Evolutionary conservation across 202 grass and related monocot genomes (phyloP).

Genomic region (Carex arenaria): DNA sequence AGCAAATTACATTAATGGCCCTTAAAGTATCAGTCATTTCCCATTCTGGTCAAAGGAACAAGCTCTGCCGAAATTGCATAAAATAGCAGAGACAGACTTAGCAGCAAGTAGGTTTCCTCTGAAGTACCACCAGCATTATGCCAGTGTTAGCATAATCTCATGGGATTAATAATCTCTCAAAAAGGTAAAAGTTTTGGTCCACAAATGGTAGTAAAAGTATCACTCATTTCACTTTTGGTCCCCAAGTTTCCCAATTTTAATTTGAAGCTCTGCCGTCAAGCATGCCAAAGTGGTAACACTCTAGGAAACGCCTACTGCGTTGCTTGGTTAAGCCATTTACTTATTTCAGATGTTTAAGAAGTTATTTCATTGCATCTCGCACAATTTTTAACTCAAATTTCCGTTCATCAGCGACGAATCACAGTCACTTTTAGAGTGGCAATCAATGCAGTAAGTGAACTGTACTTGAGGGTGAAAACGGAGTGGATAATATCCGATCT

Average conservation of each 20-base stretch:
- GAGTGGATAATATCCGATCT: too few species aligned
- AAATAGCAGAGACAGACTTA: neutral
- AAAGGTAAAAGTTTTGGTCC: neutral
- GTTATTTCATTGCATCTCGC: neutral
- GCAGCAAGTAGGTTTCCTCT: neutral
- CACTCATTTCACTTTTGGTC: neutral
- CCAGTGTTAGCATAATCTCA: neutral
- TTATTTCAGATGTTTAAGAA: neutral
- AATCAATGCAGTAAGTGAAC: neutral
- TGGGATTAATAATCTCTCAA: neutral
- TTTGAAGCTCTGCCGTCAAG: neutral
- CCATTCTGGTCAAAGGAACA: too few species aligned
- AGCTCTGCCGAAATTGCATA: too few species aligned
- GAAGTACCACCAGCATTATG: neutral
- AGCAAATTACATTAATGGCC: too few species aligned
- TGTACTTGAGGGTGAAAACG: neutral
- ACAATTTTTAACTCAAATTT: constrained; percentile 2
- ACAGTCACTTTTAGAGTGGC: neutral
- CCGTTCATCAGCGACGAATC: neutral
- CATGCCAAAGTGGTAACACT: neutral
- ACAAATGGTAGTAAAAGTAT: neutral
- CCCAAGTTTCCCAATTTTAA: neutral
- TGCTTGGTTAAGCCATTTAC: neutral
- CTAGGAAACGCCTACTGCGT: neutral
- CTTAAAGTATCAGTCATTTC: too few species aligned